Conservation (phyloP, 1,139 yeast species). For the Geotrichum australiense region DNA sequence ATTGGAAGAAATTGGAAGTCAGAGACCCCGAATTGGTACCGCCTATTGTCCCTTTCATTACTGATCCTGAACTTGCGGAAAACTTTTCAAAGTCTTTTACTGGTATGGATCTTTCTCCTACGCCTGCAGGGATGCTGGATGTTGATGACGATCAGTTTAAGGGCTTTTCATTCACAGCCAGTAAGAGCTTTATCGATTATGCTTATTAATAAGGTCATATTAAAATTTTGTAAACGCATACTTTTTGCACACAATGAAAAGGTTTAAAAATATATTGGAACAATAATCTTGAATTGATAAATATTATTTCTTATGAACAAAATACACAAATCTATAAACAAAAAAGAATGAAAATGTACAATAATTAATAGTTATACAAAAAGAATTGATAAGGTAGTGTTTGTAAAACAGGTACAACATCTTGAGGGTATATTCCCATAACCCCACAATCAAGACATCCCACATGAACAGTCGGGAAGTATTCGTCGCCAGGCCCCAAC, state of each 20-base stretch:
- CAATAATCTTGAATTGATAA: too few species aligned
- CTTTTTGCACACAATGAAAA: too few species aligned
- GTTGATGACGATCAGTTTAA: constrained; percentile 23
- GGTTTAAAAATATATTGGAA: too few species aligned
- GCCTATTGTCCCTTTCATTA: constrained; percentile 79
- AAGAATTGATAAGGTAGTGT: constrained; percentile 14
- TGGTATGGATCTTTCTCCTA: constrained; percentile 43
- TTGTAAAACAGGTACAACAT: constrained; percentile 6
- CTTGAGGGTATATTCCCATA: constrained; percentile 2
- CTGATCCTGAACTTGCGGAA: constrained; percentile 83
- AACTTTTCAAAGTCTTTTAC: constrained; percentile 89
- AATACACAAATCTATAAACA: too few species aligned
- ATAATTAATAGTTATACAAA: constrained; percentile 5
- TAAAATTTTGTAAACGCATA: too few species aligned
- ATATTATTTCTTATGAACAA: too few species aligned
- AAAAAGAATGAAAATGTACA: not conserved
- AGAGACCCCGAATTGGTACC: constrained; percentile 49
- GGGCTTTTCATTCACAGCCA: constrained; percentile 33
- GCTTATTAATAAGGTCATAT: constrained; percentile 8
- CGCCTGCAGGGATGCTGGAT: constrained; percentile 12
- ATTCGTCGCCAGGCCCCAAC: constrained; percentile 16
- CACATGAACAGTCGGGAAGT: constrained; percentile 40
- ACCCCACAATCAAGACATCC: constrained; percentile 73
- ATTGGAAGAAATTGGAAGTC: constrained; percentile 59
- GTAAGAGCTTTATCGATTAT: constrained; percentile 29